Conservation (phyloP, 768 basidiomycete species). For the Neoboletus brunneissimus region DNA sequence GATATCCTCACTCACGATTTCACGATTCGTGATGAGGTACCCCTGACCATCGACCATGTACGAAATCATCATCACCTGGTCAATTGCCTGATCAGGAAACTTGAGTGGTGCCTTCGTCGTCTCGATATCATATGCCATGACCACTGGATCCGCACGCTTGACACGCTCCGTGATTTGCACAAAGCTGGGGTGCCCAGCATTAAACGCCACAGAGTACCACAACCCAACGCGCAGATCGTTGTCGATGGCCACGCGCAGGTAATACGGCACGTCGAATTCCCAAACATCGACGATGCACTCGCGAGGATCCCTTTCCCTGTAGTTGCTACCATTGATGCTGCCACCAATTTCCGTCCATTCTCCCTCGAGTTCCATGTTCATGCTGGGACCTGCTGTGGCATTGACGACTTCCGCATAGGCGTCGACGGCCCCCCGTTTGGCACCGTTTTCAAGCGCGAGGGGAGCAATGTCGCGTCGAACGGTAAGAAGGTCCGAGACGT, state of each 20-base stretch:
- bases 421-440: slow-evolving; percentile 93
- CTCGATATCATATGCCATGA: slow-evolving; percentile 99
- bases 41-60: slow-evolving; percentile 99
- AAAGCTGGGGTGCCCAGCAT: slow-evolving; percentile 75
- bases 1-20: slow-evolving; percentile 96
- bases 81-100: slow-evolving; percentile 92
- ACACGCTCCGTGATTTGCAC: slow-evolving; percentile 75
- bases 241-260: slow-evolving; percentile 98
- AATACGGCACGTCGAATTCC: slow-evolving; percentile 97
- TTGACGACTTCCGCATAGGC: slow-evolving; percentile 96
- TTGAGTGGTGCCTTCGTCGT: slow-evolving; percentile 99
- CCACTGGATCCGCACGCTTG: slow-evolving; percentile 97
- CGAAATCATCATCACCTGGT: slow-evolving; percentile 99
- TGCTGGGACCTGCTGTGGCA: slow-evolving; percentile 63
- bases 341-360: slow-evolving; percentile 52
- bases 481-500: slow-evolving; percentile 86
- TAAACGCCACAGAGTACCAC: slow-evolving; percentile 92
- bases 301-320: slow-evolving; percentile 73
- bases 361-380: slow-evolving; percentile 68
- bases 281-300: slow-evolving; percentile 93
- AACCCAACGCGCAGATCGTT: slow-evolving; percentile 95
- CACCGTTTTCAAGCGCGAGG: slow-evolving; percentile 83
- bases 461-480: slow-evolving; percentile 89
- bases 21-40: slow-evolving; percentile 94
- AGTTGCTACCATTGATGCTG: slow-evolving; percentile 38